Evolutionary conservation across 352 stramenopile species (phyloP).

Genomic region (Discostella stelligera): DNA sequence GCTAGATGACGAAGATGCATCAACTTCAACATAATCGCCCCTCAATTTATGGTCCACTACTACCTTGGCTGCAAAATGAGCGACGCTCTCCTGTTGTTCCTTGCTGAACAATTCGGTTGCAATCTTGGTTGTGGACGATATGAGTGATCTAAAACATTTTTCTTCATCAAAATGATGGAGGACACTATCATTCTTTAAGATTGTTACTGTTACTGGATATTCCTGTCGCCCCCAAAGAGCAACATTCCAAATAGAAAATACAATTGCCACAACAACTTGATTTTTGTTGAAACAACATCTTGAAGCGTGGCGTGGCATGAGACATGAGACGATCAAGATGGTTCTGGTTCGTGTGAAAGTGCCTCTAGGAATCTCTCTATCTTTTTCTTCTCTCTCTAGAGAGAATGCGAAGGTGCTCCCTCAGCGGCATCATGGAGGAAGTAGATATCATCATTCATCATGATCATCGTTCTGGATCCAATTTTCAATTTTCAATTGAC

Average conservation of each 20-base stretch:
- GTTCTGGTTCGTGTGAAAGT: too few species aligned
- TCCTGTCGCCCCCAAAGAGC: background rate
- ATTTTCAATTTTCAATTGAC: too few species aligned
- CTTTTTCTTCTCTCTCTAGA: too few species aligned
- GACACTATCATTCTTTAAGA: background rate
- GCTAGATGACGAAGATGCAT: background rate
- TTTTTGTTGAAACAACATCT: background rate
- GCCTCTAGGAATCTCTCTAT: too few species aligned
- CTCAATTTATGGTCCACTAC: background rate
- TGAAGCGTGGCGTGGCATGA: background rate
- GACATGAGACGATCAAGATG: too few species aligned
- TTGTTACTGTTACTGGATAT: background rate
- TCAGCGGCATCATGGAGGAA: too few species aligned
- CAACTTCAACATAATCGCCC: slow-evolving; percentile 15
- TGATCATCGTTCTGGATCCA: too few species aligned
- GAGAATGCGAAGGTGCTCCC: too few species aligned
- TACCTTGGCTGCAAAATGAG: background rate
- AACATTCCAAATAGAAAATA: background rate
- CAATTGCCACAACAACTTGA: background rate
- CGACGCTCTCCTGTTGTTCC: background rate
- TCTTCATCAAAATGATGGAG: background rate
- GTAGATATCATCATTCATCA: too few species aligned
- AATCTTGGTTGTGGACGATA: background rate
- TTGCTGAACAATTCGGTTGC: background rate
- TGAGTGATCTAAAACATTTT: background rate